These are phyloP conservation scores for Lecanicillium sp. DNA, from an alignment of 2,329 filamentous ascomycete species.

Conservation along the genomic window DNA sequence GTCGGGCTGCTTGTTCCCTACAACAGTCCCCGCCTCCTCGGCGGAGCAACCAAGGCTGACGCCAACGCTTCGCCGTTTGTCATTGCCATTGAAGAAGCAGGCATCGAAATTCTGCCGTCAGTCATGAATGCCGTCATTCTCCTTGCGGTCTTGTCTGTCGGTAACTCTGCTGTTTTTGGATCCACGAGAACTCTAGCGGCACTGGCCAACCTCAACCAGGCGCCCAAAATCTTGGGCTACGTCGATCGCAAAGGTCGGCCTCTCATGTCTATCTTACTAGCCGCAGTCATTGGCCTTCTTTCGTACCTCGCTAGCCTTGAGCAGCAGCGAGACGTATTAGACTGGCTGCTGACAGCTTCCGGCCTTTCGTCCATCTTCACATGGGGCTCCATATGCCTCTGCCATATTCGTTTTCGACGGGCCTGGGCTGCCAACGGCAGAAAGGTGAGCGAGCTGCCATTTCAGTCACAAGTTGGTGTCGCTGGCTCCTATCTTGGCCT, in stretches of 20 bases:
- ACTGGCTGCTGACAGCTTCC: constrained; percentile 64
- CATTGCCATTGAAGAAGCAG: constrained; percentile 71
- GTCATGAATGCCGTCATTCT: constrained; percentile 84
- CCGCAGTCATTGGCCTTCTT: constrained; percentile 57
- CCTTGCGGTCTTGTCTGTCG: constrained; percentile 75
- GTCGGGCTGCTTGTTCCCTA: constrained; percentile 71
- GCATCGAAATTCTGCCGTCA: constrained; percentile 65
- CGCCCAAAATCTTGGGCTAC: constrained; percentile 62
- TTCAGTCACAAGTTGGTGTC: constrained; percentile 63
- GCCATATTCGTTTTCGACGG: constrained; percentile 56
- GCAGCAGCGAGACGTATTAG: constrained; percentile 53
- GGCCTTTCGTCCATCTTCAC: constrained; percentile 63
- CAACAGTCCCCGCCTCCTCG: constrained; percentile 23
- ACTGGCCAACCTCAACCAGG: constrained; percentile 72
- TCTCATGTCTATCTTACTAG: constrained; percentile 55
- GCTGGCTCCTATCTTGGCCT: constrained; percentile 72
- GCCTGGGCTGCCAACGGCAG: constrained; percentile 54
- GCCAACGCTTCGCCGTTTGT: constrained; percentile 73
- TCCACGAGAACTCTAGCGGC: constrained; percentile 76
- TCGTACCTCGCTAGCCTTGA: constrained; percentile 59
- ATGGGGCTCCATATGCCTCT: constrained; percentile 55
- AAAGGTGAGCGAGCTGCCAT: constrained; percentile 62
- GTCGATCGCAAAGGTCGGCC: constrained; percentile 70
- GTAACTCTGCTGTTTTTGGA: constrained; percentile 77
- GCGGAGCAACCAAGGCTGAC: constrained; percentile 24